Evolutionary conservation across 345 rosid species (phyloP), one percentile per base, ranked within the genome.

Genomic region (Physaria fendleri): DNA sequence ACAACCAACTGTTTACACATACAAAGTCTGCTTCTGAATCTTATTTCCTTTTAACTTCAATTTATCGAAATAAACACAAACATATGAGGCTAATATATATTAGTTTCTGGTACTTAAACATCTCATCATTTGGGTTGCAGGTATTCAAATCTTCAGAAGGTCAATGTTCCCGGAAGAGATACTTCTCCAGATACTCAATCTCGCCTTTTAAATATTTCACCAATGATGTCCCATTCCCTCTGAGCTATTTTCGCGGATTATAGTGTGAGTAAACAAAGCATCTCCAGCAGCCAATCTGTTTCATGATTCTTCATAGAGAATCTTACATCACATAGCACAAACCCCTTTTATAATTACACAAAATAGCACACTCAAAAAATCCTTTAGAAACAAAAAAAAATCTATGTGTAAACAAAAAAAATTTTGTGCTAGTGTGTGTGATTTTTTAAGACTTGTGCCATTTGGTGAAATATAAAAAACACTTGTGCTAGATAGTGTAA

Each of bases 161-260:
- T 90, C 63, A 72, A 72, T 47, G 95, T 94, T 41, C 92, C 96
- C 0, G 96, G 97, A 75, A 85, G 97, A 69, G 96, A 94, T 49
- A 76, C 87, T 60, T 96, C 96, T 20, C 55, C 71, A 0, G 96
- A 85, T 76, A 96, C 95, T 52, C 82, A 72, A 42, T 79, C 78
- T 34, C 90, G 84, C 60, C 75, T 94, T 52, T 56, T 76, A 79
- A 22, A 79, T 90, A 56, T 62, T 90, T 68, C 72, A 84, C 58
- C 82, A 24, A 21, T 88, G 78, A 71, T 14, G 51, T 51, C 42
- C n/a, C n/a, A n/a, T 44, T 22, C 46, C 43, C 49, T 30, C 20
- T 20, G 13, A 42, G 25, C 62, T 40, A 41, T 59, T 68, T 59
- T 68, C 3, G 9, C 41, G 41, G 54, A 33, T 42, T 58, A 40